Conservation (phyloP, 768 basidiomycete genomes). For the Cystoderma amianthinum region DNA sequence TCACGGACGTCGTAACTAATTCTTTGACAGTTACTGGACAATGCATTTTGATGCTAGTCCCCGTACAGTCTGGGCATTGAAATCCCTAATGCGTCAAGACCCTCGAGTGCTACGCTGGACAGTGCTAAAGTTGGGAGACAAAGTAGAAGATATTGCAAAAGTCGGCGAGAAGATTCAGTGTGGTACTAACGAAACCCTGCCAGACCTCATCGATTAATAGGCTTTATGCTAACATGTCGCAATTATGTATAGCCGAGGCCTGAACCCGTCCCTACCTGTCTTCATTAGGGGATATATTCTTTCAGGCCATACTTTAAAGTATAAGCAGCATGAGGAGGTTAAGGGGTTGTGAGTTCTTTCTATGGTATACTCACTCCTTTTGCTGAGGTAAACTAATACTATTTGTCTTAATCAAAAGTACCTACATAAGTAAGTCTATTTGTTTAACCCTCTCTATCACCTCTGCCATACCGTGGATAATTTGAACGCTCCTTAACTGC, state of each 20-base stretch:
- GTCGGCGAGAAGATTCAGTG: slow-evolving; percentile 38
- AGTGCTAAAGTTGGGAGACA: slow-evolving; percentile 70
- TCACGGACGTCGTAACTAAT: slow-evolving; percentile 1
- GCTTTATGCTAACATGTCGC: background rate
- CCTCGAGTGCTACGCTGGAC: slow-evolving; percentile 83
- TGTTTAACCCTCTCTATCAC: slow-evolving; percentile 15
- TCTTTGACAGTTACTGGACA: slow-evolving; percentile 71
- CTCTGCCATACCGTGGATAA: slow-evolving; percentile 23
- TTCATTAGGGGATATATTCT: too few species aligned
- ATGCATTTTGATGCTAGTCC: slow-evolving; percentile 89
- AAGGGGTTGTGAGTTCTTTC: too few species aligned
- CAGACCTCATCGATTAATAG: slow-evolving; percentile 14
- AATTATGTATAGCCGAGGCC: too few species aligned
- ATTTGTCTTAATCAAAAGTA: too few species aligned
- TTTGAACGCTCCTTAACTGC: slow-evolving; percentile 23
- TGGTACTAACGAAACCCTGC: slow-evolving; percentile 9
- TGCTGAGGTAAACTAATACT: too few species aligned
- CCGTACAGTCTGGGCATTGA: slow-evolving; percentile 54
- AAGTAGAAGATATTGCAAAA: slow-evolving; percentile 58
- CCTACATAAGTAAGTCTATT: too few species aligned
- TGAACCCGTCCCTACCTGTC: too few species aligned
- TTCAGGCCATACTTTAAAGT: too few species aligned
- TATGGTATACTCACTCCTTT: too few species aligned
- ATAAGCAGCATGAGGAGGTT: too few species aligned
- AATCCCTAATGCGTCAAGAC: slow-evolving; percentile 64